Percentiles rank a stretch among this genome's conserved stretches.
Conservation (phyloP, 2,329 filamentous ascomycete species). For the Xylaria sp. region DNA sequence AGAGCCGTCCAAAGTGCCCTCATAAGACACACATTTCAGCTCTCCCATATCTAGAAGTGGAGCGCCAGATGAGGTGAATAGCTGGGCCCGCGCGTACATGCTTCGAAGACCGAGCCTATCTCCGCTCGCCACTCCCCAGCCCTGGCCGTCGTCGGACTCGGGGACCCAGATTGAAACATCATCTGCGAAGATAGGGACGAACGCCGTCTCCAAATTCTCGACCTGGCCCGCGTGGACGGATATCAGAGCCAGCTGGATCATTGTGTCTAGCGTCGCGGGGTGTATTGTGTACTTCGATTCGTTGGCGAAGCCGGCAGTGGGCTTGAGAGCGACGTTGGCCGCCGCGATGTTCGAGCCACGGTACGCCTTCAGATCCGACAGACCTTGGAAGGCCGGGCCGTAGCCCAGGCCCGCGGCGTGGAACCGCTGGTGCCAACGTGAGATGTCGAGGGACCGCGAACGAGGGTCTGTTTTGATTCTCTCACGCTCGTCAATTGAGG, state of each 20-base stretch:
- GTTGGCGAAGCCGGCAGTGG: neutral
- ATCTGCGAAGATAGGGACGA: slow-evolving; percentile 7
- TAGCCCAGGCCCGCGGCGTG: slow-evolving; percentile 7
- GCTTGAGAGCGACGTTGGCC: slow-evolving; percentile 8
- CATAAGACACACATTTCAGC: slow-evolving; percentile 21
- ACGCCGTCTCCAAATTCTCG: slow-evolving; percentile 12
- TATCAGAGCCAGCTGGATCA: slow-evolving; percentile 17
- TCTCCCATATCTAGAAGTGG: slow-evolving; percentile 21
- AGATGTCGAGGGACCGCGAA: slow-evolving; percentile 15
- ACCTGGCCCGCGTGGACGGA: slow-evolving; percentile 18
- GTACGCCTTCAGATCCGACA: slow-evolving; percentile 10
- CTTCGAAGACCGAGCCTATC: slow-evolving; percentile 9
- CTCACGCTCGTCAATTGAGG: neutral
- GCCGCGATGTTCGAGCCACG: neutral
- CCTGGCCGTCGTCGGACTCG: neutral
- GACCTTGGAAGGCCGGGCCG: slow-evolving; percentile 13
- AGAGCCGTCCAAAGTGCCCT: neutral
- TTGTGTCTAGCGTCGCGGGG: slow-evolving; percentile 13
- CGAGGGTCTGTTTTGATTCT: neutral
- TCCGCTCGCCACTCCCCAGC: slow-evolving; percentile 12
- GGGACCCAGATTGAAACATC: slow-evolving; percentile 13
- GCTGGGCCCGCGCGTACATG: slow-evolving; percentile 13
- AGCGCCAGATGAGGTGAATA: neutral
- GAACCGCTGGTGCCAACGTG: slow-evolving; percentile 16
- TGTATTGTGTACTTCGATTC: slow-evolving; percentile 20